Conservation (phyloP, 352 stramenopile species). For the Phytophthora pini region DNA sequence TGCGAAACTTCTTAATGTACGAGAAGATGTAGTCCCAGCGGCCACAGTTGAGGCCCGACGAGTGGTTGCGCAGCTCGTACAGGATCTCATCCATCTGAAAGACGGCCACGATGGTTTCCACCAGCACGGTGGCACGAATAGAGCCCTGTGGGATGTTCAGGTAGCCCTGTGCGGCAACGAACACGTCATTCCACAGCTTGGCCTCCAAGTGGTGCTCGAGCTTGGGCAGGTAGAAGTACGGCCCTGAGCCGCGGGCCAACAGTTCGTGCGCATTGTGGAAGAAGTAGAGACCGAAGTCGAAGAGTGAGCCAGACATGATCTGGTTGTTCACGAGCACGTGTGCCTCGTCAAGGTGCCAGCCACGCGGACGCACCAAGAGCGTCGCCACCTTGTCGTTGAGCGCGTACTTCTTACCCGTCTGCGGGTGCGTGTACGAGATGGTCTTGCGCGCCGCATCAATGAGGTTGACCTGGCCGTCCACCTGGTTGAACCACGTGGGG, state of each 20-base stretch:
- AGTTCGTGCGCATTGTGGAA: conserved; percentile 96
- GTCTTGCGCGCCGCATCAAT: conserved; percentile 92
- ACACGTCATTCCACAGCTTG: conserved; percentile 97
- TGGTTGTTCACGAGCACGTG: conserved; percentile 95
- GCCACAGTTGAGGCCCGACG: conserved; percentile 96
- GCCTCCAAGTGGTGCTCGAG: conserved; percentile 96
- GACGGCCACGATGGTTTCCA: conserved; percentile 97
- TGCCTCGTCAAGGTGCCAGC: conserved; percentile 96
- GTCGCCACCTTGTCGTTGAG: conserved; percentile 84
- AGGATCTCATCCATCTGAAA: conserved; percentile 98
- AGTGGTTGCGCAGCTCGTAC: conserved; percentile 96
- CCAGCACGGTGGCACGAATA: conserved; percentile 93
- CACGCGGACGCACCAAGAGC: conserved; percentile 92
- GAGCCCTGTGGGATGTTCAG: conserved; percentile 92
- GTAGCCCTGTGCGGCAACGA: conserved; percentile 93
- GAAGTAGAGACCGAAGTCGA: conserved; percentile 97
- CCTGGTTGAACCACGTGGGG: conserved; percentile 94
- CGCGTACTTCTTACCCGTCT: conserved; percentile 77
- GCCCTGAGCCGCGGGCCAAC: conserved; percentile 78
- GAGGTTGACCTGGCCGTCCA: conserved; percentile 94
- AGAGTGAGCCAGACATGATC: conserved; percentile 92
- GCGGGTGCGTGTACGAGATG: conserved; percentile 83
- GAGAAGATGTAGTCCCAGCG: conserved; percentile 98
- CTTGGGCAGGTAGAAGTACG: conserved; percentile 98
- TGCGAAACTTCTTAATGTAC: conserved; percentile 97